A percentile compares a stretch with the other conserved stretches of the same genome.
Conservation (phyloP, 192 early-diverging fungal genomes). For the Backusella circina region DNA sequence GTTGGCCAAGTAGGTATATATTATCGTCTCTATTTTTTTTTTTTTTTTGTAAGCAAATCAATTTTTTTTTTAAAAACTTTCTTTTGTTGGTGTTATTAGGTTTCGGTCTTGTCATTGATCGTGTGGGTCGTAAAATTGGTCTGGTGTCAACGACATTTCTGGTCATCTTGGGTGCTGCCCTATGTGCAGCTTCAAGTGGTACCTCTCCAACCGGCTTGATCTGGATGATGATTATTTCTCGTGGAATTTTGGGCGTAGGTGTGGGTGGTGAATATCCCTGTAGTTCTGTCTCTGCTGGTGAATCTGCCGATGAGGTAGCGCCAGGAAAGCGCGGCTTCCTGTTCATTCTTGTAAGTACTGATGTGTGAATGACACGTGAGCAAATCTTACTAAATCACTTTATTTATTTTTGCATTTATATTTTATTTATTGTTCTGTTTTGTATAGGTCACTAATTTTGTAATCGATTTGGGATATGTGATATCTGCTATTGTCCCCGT, state of each 20-base stretch:
- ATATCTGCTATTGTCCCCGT: constrained; percentile 43
- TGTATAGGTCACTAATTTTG: constrained; percentile 46
- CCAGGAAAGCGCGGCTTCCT: constrained; percentile 32
- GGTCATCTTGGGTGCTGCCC: constrained; percentile 44
- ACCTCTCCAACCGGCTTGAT: constrained; percentile 38
- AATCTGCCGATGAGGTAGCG: constrained; percentile 48
- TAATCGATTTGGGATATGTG: constrained; percentile 49
- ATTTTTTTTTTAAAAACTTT: neutral
- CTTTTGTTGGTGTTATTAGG: constrained; percentile 13
- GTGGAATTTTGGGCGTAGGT: constrained; percentile 44
- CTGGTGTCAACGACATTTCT: constrained; percentile 43
- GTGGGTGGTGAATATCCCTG: constrained; percentile 54
- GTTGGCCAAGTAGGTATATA: constrained; percentile 46
- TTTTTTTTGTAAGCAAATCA: neutral
- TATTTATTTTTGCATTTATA: neutral
- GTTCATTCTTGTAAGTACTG: constrained; percentile 24
- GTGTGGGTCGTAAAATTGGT: constrained; percentile 52
- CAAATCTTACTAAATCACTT: neutral
- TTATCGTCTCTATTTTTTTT: neutral
- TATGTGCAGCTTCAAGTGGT: constrained; percentile 39
- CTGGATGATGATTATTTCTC: constrained; percentile 44
- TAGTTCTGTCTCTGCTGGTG: constrained; percentile 49
- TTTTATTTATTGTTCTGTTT: neutral
- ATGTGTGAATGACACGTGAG: neutral
- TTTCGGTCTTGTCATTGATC: constrained; percentile 50